Evolutionary conservation across 2,329 filamentous ascomycete genomes (phyloP).

Genomic region (Alternaria triticimaculans): DNA sequence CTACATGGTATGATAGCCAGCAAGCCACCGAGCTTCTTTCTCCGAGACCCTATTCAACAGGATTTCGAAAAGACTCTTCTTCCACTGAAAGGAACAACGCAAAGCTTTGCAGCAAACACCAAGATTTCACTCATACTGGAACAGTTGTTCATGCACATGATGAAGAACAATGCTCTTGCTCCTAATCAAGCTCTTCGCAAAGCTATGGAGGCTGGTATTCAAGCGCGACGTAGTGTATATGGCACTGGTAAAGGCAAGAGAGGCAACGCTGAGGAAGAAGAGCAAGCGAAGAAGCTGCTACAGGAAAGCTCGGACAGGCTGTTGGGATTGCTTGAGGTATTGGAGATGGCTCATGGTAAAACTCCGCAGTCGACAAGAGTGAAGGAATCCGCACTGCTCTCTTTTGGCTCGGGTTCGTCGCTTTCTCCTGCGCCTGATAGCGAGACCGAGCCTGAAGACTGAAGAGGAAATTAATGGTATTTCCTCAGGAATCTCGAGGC

Average conservation of each 20-base stretch:
- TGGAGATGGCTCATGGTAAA: slow-evolving; percentile 31
- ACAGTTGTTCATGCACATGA: slow-evolving; percentile 42
- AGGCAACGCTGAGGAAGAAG: slow-evolving; percentile 45
- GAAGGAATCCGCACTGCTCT: slow-evolving; percentile 12
- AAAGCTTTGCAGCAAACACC: slow-evolving; percentile 41
- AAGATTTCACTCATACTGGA: slow-evolving; percentile 47
- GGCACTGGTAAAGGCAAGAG: slow-evolving; percentile 55
- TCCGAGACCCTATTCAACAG: slow-evolving; percentile 29
- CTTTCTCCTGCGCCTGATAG: slow-evolving; percentile 34
- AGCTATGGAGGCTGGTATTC: slow-evolving; percentile 62
- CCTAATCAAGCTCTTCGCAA: slow-evolving; percentile 45
- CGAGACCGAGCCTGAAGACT: slow-evolving; percentile 19
- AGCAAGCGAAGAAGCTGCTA: slow-evolving; percentile 44
- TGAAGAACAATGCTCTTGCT: slow-evolving; percentile 26
- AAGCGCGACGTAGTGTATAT: slow-evolving; percentile 54
- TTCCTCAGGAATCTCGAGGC: neutral
- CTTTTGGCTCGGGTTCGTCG: slow-evolving; percentile 29
- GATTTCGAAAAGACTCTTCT: slow-evolving; percentile 40
- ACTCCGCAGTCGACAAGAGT: slow-evolving; percentile 12
- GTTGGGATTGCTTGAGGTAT: slow-evolving; percentile 40
- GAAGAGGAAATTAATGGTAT: neutral
- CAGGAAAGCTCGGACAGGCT: slow-evolving; percentile 45
- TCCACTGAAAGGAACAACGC: slow-evolving; percentile 28
- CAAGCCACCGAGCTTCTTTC: slow-evolving; percentile 35
- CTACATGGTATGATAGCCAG: slow-evolving; percentile 35